Base-by-base conservation (phyloP, 2,329 filamentous ascomycete genomes). In the Tolypocladium ovalisporum region DNA sequence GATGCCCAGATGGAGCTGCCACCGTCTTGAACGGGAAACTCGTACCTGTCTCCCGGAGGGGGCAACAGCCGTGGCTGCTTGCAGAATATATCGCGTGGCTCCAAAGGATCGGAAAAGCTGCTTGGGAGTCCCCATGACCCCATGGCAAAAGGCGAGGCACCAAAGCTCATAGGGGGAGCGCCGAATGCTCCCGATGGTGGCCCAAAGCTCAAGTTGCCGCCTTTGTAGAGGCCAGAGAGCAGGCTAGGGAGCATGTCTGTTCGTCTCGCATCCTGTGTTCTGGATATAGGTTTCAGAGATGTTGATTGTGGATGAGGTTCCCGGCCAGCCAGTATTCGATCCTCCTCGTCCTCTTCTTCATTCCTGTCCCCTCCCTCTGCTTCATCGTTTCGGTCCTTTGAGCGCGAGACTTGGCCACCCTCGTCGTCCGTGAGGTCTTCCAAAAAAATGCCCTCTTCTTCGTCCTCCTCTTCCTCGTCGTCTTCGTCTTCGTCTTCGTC, bases 401-500 rank as follows among this genome's bases (percentile, higher is more conserved):
- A 15, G 7, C 39, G 39, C 39, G 39, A 44, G 32, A 42, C 54
- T 2, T 55, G 51, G 27, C 55, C 60, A 53, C 37, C 57, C 4
- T 67, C 63, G 12, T 65, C 61, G 27, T 67, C 65, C 17, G 58
- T 57, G 2, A 69, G 56, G 42, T 76, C 71, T 7, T 71, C 69
- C 12, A 73, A 62, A 1, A 67, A 47, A 35, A 71, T 62, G 3
- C 68, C 70, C 32, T 73, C 68, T 3, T 74, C 72, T 27, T 73
- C 67, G 0, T 72, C 68, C 2, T 69, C 70, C 4, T 72, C 67
- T 4, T 70, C 67, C 24, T 71, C 59, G 3, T 73, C 68, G 4
- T 74, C 72, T 27, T 73, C 67, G 0, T 72, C 68, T 2, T 69
- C 70, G 3, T 72, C 67, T 4, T 70, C 67, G 3, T 68, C 70